Conservation (phyloP, 1,284 basidiomycete genomes). For the Pyrrhoderma lamaoense region DNA sequence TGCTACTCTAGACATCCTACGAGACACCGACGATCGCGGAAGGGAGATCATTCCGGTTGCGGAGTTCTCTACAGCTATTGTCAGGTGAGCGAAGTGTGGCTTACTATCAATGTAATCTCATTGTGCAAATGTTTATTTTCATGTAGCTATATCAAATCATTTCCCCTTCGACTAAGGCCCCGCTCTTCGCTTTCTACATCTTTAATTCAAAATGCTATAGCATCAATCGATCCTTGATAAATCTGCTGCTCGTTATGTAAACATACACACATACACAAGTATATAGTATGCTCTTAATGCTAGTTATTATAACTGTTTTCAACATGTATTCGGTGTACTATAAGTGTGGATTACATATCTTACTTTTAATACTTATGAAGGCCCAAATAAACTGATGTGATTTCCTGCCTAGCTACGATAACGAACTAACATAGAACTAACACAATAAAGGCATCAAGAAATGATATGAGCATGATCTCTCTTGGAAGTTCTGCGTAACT, state of each 20-base stretch:
- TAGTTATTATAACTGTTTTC: no score
- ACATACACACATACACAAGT: background rate
- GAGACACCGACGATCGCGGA: slow-evolving; percentile 2
- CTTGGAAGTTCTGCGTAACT: no score
- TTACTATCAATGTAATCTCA: background rate
- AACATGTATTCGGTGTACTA: no score
- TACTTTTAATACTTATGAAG: no score
- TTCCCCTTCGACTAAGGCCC: background rate
- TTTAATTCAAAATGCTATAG: background rate
- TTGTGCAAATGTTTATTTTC: background rate
- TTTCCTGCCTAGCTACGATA: no score
- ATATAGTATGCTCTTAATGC: no score
- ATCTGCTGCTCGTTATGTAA: background rate
- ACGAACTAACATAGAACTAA: no score
- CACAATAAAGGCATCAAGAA: no score
- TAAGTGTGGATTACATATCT: no score
- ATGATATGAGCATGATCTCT: no score
- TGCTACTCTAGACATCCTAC: slow-evolving; percentile 33
- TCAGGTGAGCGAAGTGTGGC: background rate
- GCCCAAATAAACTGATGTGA: no score
- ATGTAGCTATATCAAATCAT: background rate
- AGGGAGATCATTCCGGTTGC: background rate
- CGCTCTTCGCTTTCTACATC: background rate
- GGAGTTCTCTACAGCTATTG: slow-evolving; percentile 1
- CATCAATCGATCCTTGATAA: background rate